Base-by-base conservation (phyloP, 1,284 basidiomycete species). In the Moesziomyces sp. region DNA sequence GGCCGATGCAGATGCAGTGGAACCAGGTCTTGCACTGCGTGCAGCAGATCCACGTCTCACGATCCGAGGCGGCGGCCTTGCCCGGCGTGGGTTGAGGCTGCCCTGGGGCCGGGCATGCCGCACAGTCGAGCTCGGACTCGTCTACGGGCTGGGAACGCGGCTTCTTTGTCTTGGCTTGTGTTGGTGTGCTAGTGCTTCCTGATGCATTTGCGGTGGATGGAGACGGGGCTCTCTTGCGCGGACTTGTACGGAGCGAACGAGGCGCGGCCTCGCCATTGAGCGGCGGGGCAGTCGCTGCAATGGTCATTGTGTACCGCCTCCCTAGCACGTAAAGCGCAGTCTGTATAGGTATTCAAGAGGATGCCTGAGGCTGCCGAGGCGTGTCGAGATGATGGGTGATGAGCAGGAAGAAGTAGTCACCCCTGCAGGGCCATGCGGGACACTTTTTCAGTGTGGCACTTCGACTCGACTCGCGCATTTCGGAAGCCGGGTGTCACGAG, bases 11-110 rank as follows among this genome's bases (percentile, higher is more conserved):
- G 58, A 61, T 70, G 53, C 71, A 74, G 58, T 81, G 79, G 45
- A 59, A 78, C 79, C 79, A 81, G 4, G 68, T 74, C 28, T 49
- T 58, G 61, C 79, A 81, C 3, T 76, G 72, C 8, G 76, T 61
- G 58, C 79, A 81, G 40, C 70, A 75, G 33, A 80, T 70, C 79
- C 79, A 80, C 1, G 60, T 65, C 18, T 71, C 68, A 33, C 62
- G 61, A 35, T 76, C 73, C 26, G 57, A 60, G 18, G 73, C 64
- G 16, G 73, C 73, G 26, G 58, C 73, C 46, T 58, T 63, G 47
- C 73, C 68, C 1, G 72, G 70, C 9, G 47, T 45, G 16, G 72
- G 72, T 3, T 62, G 46, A 3, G 70, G 54, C 43, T 68, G 57
- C 18, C 71, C 65, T 0, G 48, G 55, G 0, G 47, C 48, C 16